Evolutionary conservation across 805 yeast species (phyloP), one percentile per base, ranked within the genome.

Genomic region (Torulaspora gathmanii): DNA sequence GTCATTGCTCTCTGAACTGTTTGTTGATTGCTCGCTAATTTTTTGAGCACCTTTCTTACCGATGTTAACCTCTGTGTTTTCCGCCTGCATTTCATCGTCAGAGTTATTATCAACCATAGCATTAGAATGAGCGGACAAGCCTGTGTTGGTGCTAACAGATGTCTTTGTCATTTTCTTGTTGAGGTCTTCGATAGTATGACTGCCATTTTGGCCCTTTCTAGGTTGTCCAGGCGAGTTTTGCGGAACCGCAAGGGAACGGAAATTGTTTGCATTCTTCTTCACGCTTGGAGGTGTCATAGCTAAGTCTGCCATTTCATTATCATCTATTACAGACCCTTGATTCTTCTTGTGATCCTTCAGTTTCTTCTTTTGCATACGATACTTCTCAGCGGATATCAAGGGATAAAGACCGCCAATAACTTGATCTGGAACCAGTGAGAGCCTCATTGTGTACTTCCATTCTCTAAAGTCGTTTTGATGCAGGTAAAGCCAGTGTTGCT

Each of bases 191-290:
- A 68, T 56, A 54, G 61, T 56, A 23, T 56, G 66, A 46, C 53
- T 53, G 26, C 61, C 69, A 37, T 47, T 58, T n/a, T 56, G 56
- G 6, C 70, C 63, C 46, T 91, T 91, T 60, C 97, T 78, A 33
- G 99, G 99, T 67, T 93, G 99, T 1, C 98, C 99, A 0, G 99
- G 99, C 2, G 96, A 87, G 40, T 87, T 87, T 53, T 78, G 77
- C 4, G 98, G 99, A 15, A 93, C 89, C 3, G 68, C 64, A n/a
- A 52, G 41, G 3, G 51, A 31, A 57, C 54, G 56, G 63, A 69
- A 51, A 63, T 57, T 20, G 55, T 52, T 34, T 57, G 61, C 7
- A 67, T 58, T 40, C 54, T 47, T 58, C 64, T 59, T 47, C 53
- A 69, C 52, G 60, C 70, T 55, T 52, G 71, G 57, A 20, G 63